phyloP scores from a whole-genome alignment of 352 stramenopile species.

The Phytopythium boreale region DNA sequence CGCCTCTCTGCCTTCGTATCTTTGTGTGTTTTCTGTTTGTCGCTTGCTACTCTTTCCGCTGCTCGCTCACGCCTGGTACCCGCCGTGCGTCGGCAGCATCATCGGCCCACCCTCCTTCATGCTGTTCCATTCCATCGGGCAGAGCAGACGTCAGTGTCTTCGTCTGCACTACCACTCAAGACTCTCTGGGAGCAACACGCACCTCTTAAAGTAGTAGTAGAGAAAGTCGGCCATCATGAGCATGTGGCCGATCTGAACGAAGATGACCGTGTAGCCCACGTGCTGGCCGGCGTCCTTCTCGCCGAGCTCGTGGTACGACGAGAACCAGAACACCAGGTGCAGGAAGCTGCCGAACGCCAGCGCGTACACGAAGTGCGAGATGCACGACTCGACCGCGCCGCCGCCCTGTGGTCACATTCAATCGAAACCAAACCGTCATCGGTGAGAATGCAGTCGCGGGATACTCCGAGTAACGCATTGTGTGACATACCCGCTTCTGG shows the following conservation, averaged over 20 bases:
- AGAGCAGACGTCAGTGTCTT: neutral
- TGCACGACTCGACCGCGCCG: conserved; percentile 94
- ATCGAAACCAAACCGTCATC: neutral
- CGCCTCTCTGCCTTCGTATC: conserved; percentile 9
- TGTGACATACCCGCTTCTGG: conserved; percentile 89
- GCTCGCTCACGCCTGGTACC: conserved; percentile 70
- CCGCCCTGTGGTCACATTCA: conserved; percentile 47
- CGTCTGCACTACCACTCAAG: neutral
- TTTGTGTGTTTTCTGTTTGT: conserved; percentile 3
- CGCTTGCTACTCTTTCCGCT: neutral
- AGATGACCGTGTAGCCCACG: conserved; percentile 94
- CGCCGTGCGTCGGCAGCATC: conserved; percentile 87
- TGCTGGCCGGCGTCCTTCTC: conserved; percentile 90
- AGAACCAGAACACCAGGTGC: conserved; percentile 98
- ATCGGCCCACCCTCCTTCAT: conserved; percentile 87
- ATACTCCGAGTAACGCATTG: neutral
- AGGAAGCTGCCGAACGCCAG: conserved; percentile 94
- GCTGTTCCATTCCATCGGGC: conserved; percentile 23
- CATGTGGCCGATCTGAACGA: conserved; percentile 97
- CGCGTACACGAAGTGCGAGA: conserved; percentile 96
- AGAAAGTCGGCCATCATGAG: conserved; percentile 99
- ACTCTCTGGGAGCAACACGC: conserved; percentile 4
- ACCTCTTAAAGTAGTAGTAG: conserved; percentile 98
- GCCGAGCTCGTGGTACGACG: conserved; percentile 97
- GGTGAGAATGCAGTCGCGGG: neutral